Evolutionary conservation across 2,329 filamentous ascomycete species (phyloP).

Genomic region (Stenocarpella maydis): DNA sequence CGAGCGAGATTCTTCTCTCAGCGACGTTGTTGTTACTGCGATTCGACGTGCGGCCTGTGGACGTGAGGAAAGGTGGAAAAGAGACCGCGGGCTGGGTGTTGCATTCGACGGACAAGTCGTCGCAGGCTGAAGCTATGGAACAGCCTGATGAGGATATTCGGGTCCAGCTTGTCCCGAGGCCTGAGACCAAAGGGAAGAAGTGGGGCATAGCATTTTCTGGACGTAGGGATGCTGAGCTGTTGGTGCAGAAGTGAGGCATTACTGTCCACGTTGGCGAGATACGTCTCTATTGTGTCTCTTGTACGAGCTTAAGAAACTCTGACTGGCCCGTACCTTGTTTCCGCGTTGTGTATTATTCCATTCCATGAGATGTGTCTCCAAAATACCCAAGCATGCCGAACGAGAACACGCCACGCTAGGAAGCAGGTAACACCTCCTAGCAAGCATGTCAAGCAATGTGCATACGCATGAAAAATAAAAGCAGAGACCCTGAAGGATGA

Average conservation of each 20-base stretch:
- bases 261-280: background rate
- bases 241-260: too few relatives aligned
- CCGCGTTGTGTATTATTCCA: background rate
- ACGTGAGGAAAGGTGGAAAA: background rate
- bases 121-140: constrained; percentile 36
- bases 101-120: constrained; percentile 31
- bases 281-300: background rate
- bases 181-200: background rate
- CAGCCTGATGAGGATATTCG: constrained; percentile 37
- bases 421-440: background rate
- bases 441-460: background rate
- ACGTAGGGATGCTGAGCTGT: too few relatives aligned
- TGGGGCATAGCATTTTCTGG: too few relatives aligned
- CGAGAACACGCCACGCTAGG: background rate
- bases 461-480: background rate
- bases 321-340: background rate
- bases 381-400: background rate
- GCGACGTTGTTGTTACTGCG: constrained; percentile 38
- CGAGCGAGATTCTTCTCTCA: constrained; percentile 40
- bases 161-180: background rate
- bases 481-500: background rate
- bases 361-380: background rate
- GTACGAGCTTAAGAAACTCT: background rate
- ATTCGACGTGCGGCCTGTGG: constrained; percentile 37
- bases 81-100: background rate